Evolutionary conservation across 2,329 filamentous ascomycete genomes (phyloP).

Genomic region (Neofusicoccum kwambonambiense): DNA sequence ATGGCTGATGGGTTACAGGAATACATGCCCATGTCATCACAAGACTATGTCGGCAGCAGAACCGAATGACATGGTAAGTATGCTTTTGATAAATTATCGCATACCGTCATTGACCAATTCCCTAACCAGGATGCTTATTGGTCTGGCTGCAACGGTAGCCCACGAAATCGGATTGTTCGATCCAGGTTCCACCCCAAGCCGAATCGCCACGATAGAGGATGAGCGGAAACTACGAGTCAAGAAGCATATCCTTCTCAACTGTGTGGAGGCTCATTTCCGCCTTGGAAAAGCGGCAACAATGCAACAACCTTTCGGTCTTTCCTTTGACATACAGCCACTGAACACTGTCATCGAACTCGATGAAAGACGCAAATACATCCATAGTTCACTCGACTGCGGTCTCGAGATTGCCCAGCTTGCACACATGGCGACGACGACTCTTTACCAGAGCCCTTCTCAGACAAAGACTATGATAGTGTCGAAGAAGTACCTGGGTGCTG

Average conservation of each 20-base stretch:
- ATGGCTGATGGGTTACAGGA: not conserved
- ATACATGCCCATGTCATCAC: constrained; percentile 1
- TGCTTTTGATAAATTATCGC: too few relatives aligned
- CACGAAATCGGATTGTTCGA: constrained; percentile 12
- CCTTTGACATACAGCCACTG: not conserved
- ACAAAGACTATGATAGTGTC: constrained; percentile 3
- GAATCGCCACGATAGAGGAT: not conserved
- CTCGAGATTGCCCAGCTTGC: not conserved
- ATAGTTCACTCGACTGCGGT: not conserved
- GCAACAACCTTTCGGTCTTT: constrained; percentile 9
- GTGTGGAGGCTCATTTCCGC: constrained; percentile 1
- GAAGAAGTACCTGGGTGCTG: not conserved
- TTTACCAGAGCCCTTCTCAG: not conserved
- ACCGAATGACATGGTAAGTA: constrained; percentile 10
- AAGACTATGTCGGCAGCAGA: not conserved
- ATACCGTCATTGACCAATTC: not conserved
- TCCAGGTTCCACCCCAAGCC: not conserved
- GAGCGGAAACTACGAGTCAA: not conserved
- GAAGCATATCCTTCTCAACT: not conserved
- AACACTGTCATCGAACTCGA: not conserved
- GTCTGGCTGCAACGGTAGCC: not conserved
- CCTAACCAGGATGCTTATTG: not conserved
- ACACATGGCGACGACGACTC: not conserved
- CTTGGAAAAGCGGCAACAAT: not conserved
- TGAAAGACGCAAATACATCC: not conserved